Percentiles rank a stretch among this genome's conserved stretches.
phyloP scores from a whole-genome alignment of 2,329 filamentous ascomycete genomes.

The Monilinia aucupariae region DNA sequence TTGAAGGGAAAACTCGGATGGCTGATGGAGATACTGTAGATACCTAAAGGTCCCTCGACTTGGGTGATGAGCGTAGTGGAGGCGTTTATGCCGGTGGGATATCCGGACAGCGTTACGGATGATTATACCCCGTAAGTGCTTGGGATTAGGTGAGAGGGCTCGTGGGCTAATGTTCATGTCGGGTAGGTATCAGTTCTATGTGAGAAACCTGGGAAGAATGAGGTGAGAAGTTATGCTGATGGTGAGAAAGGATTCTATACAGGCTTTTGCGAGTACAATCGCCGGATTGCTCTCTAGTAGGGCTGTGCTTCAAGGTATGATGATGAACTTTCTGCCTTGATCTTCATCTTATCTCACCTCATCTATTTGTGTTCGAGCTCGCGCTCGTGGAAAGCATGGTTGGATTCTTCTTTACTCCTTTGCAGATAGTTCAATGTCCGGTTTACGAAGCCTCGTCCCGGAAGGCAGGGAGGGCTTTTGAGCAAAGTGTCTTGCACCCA shows the following conservation, averaged over 20 bases:
- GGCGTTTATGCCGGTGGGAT: conserved; percentile 63
- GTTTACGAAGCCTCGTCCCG: not conserved
- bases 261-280: conserved; percentile 61
- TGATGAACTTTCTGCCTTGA: not conserved
- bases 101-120: conserved; percentile 63
- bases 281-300: conserved; percentile 59
- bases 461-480: not conserved
- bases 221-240: not conserved
- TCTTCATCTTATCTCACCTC: not conserved
- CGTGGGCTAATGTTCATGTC: conserved; percentile 2
- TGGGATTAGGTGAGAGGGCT: not conserved
- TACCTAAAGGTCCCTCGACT: conserved; percentile 26
- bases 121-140: conserved; percentile 59
- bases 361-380: not conserved
- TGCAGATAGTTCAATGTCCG: not conserved
- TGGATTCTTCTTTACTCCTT: not conserved
- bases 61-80: conserved; percentile 42
- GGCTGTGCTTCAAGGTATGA: conserved; percentile 58
- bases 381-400: not conserved
- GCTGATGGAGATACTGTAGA: conserved; percentile 13
- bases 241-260: conserved; percentile 49
- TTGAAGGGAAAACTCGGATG: too few relatives aligned
- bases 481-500: not conserved
- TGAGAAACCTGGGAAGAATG: conserved; percentile 35
- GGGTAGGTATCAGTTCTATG: conserved; percentile 61